Percentiles rank a stretch among this genome's conserved stretches.
Conservation (phyloP, 192 early-diverging fungal species). For the Entomortierella parvispora region DNA sequence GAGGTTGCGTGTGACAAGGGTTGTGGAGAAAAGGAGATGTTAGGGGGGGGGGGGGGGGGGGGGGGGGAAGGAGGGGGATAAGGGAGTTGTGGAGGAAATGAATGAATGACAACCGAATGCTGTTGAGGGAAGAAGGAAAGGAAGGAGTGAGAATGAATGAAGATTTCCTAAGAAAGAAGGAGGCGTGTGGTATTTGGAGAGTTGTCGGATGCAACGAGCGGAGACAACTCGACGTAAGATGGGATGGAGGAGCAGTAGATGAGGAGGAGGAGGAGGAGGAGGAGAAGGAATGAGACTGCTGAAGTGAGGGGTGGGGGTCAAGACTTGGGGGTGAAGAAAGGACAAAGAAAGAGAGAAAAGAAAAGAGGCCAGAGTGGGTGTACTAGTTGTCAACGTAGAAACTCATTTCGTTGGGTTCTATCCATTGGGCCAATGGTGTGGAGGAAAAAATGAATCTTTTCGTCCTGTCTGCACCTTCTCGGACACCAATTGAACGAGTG, state of each 20-base stretch:
- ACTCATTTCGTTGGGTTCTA: too few relatives aligned
- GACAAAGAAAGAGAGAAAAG: not conserved
- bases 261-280: not conserved
- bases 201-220: too few relatives aligned
- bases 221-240: too few relatives aligned
- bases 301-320: not conserved
- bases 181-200: too few relatives aligned
- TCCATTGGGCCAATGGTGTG: too few relatives aligned
- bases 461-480: not conserved
- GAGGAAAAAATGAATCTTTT: not conserved
- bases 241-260: not conserved
- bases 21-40: not conserved
- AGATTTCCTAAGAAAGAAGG: too few relatives aligned
- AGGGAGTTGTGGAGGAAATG: not conserved
- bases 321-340: not conserved
- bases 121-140: too few relatives aligned
- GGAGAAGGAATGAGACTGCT: not conserved
- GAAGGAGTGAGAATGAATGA: too few relatives aligned
- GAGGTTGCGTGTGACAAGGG: too few relatives aligned
- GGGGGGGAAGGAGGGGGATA: not conserved
- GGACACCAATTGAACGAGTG: too few relatives aligned
- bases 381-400: not conserved
- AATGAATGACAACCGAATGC: not conserved
- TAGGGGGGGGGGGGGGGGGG: slow-evolving; percentile 1
- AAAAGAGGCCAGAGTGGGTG: not conserved